phyloP scores from a whole-genome alignment of 2,329 filamentous ascomycete species.

The Pyrenophora graminea region DNA sequence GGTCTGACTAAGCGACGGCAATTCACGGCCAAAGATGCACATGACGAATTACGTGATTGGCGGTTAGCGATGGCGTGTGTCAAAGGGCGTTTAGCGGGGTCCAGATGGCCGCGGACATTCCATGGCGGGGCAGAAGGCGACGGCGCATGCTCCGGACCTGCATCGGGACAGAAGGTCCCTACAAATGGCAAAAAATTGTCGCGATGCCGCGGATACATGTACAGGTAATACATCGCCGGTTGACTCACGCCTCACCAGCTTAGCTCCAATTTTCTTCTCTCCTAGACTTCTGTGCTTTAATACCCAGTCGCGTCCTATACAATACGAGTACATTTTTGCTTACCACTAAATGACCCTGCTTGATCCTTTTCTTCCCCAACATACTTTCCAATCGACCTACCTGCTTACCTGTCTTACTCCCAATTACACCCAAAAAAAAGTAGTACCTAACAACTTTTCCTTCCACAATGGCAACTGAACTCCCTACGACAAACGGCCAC shows the following conservation, averaged over 20 bases:
- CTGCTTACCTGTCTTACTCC: no score
- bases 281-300: constrained; percentile 1
- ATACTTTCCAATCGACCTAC: background rate
- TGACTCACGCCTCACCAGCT: constrained; percentile 26
- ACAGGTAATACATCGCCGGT: constrained; percentile 25
- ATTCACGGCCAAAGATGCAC: constrained; percentile 25
- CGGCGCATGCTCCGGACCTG: background rate
- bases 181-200: constrained; percentile 34
- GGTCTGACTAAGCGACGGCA: constrained; percentile 28
- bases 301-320: background rate
- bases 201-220: constrained; percentile 28
- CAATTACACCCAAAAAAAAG: no score
- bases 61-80: constrained; percentile 23
- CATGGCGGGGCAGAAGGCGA: constrained; percentile 23
- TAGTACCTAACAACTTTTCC: no score
- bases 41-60: constrained; percentile 20
- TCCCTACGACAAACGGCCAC: constrained; percentile 53
- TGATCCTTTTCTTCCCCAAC: background rate
- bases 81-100: constrained; percentile 28
- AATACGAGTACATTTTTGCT: background rate
- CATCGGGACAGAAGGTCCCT: constrained; percentile 20
- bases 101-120: constrained; percentile 15
- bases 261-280: background rate
- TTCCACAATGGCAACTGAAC: constrained; percentile 51
- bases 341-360: constrained; percentile 4